Evolutionary conservation across 2,329 filamentous ascomycete genomes (phyloP), one percentile per base, ranked within the genome.

Genomic region (Penicillium sp.): DNA sequence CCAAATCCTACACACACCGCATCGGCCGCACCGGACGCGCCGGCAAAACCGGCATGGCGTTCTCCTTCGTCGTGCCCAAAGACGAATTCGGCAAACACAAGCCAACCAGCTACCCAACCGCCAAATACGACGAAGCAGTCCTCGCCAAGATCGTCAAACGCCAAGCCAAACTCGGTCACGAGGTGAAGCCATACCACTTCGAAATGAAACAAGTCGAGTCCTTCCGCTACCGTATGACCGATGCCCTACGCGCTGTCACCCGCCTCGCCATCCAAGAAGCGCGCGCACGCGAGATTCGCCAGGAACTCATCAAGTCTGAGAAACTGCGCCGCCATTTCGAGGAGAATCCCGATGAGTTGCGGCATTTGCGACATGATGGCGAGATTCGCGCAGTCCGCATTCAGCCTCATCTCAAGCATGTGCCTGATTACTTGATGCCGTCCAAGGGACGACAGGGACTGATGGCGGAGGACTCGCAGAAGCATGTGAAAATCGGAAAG

Each of bases 311-410:
- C 65, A 95, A 96, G 77, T 93, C 88, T 62, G 93, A 97, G 68
- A 97, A 96, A 74, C 78, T 99, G 55, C 92, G 94, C 74, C 83
- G 91, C 52, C 91, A 97, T 78, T 99, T 97, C 67, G 94, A 97
- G 70, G 94, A 99, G 73, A 97, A 99, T 71, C 94, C 94, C 0
- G 85, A 88, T 30, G 93, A 97, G 69, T 77, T 97, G 62, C 84
- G 85, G 38, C 91, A 96, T 69, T 79, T 97, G 63, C 84, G 93
- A 24, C 94, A 99, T 69, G 94, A 99, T 69, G 87, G 87, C 38
- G 93, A 97, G 71, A 79, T 96, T 56, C 83, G 91, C 59, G 86
- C 91, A 23, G 90, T 92, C 14, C 81, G 90, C 58, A 86, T 91
- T 47, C 92, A 97, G 74, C 83, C 89, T 7, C 94, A 99, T 77